Conservation (phyloP, 2,329 filamentous ascomycete genomes). For the Cladophialophora psammophila region DNA sequence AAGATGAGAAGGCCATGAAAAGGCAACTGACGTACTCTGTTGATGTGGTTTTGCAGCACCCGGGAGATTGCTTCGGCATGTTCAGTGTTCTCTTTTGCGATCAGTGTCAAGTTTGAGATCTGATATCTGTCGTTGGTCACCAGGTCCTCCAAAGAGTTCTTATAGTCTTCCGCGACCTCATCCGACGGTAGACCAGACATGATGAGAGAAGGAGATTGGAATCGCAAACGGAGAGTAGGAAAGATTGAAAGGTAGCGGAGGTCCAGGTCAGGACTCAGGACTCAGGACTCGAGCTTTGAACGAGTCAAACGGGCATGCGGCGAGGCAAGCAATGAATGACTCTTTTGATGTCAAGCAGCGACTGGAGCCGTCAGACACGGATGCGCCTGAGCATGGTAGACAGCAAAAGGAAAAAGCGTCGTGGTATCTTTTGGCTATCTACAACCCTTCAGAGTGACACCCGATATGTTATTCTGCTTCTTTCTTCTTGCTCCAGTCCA, state of each 20-base stretch:
- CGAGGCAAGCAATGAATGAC: conserved; percentile 16
- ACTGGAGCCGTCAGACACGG: conserved; percentile 26
- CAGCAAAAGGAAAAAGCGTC: conserved; percentile 39
- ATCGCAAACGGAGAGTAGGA: conserved; percentile 27
- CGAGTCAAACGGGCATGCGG: conserved; percentile 31
- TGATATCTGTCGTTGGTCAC: conserved; percentile 90
- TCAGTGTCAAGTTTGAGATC: conserved; percentile 96
- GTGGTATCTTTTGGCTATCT: conserved; percentile 43
- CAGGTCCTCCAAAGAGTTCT: conserved; percentile 88
- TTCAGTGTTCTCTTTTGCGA: conserved; percentile 96
- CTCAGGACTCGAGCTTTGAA: conserved; percentile 25
- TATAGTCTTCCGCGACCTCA: conserved; percentile 94
- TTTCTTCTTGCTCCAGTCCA: conserved; percentile 18
- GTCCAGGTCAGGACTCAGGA: conserved; percentile 17
- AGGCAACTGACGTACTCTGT: conserved; percentile 73
- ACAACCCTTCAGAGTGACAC: conserved; percentile 27
- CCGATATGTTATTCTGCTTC: conserved; percentile 18
- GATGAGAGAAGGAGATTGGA: conserved; percentile 50
- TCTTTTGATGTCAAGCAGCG: conserved; percentile 25
- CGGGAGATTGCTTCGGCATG: conserved; percentile 92
- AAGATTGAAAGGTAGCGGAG: conserved; percentile 22
- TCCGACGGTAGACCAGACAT: conserved; percentile 73
- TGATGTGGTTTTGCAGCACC: conserved; percentile 90
- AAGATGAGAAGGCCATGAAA: conserved; percentile 39
- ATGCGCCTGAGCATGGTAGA: conserved; percentile 28